Percentiles rank a stretch among this genome's conserved stretches.
phyloP scores from a whole-genome alignment of 2,329 filamentous ascomycete species.

The Ilyonectria destructans region DNA sequence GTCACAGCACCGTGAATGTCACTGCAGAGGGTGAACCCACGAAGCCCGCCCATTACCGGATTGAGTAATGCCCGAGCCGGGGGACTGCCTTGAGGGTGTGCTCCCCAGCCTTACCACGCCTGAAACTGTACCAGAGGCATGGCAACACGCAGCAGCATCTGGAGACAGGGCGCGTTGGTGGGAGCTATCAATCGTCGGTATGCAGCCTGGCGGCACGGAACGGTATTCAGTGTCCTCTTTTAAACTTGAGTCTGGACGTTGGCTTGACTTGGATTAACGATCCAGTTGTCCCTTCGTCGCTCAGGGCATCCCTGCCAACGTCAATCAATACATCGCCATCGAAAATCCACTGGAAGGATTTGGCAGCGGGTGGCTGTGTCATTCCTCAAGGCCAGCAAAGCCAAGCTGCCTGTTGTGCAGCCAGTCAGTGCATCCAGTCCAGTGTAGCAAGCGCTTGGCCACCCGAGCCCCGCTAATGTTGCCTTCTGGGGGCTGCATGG shows the following conservation, averaged over 20 bases:
- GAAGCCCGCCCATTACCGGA: conserved; percentile 11
- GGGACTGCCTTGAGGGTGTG: background rate
- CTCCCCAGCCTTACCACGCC: background rate
- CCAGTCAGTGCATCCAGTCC: background rate
- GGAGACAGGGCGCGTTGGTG: background rate
- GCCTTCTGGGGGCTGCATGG: background rate
- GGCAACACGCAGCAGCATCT: background rate
- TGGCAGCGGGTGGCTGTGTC: conserved; percentile 3
- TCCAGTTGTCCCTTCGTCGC: background rate
- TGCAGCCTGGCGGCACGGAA: background rate
- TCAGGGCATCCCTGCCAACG: background rate
- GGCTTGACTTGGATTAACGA: background rate
- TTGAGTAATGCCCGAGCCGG: conserved; percentile 25
- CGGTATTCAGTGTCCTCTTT: background rate
- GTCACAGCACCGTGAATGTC: background rate
- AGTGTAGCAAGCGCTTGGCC: background rate
- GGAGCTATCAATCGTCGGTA: background rate
- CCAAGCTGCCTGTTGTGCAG: background rate
- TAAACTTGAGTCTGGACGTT: background rate
- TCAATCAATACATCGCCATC: background rate
- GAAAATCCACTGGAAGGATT: background rate
- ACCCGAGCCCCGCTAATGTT: background rate
- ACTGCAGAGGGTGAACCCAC: background rate
- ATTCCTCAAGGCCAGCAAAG: background rate
- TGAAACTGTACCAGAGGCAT: conserved; percentile 1